Conservation (phyloP, 805 yeast genomes). For the Dipodascus geniculatus region DNA sequence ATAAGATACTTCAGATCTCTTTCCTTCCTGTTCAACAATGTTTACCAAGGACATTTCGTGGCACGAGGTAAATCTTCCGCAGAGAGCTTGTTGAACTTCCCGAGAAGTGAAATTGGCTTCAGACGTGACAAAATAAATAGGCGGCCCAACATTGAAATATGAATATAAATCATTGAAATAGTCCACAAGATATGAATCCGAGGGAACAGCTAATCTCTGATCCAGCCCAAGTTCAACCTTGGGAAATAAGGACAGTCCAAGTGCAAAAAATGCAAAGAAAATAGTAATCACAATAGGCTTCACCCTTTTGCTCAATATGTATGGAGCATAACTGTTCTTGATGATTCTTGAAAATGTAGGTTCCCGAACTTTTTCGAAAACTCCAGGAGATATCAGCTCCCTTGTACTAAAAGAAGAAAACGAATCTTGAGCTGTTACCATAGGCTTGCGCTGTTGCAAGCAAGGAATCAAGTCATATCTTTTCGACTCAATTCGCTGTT, state of each 20-base stretch:
- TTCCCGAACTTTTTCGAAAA: constrained; percentile 17
- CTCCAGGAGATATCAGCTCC: constrained; percentile 11
- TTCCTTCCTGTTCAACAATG: constrained; percentile 73
- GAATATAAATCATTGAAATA: constrained; percentile 69
- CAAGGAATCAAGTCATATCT: constrained; percentile 56
- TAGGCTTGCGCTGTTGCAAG: constrained; percentile 22
- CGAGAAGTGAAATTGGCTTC: constrained; percentile 52
- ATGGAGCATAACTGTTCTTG: constrained; percentile 43
- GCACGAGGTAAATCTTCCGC: constrained; percentile 85
- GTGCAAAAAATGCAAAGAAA: constrained; percentile 52
- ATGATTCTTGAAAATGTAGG: constrained; percentile 33
- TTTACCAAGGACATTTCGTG: constrained; percentile 68
- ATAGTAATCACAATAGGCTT: constrained; percentile 38
- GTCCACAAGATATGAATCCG: constrained; percentile 65
- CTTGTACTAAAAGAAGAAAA: constrained; percentile 12
- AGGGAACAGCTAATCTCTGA: constrained; percentile 79
- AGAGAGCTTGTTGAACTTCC: constrained; percentile 55
- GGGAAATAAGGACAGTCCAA: constrained; percentile 63
- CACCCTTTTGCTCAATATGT: constrained; percentile 37
- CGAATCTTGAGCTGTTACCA: constrained; percentile 6
- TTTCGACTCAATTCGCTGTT: constrained; percentile 43
- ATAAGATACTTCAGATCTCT: constrained; percentile 50
- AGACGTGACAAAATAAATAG: constrained; percentile 73
- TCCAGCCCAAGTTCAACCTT: constrained; percentile 68
- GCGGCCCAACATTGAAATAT: constrained; percentile 81